Evolutionary conservation across 2,329 filamentous ascomycete genomes (phyloP).

Genomic region (Diaporthe nobilis): DNA sequence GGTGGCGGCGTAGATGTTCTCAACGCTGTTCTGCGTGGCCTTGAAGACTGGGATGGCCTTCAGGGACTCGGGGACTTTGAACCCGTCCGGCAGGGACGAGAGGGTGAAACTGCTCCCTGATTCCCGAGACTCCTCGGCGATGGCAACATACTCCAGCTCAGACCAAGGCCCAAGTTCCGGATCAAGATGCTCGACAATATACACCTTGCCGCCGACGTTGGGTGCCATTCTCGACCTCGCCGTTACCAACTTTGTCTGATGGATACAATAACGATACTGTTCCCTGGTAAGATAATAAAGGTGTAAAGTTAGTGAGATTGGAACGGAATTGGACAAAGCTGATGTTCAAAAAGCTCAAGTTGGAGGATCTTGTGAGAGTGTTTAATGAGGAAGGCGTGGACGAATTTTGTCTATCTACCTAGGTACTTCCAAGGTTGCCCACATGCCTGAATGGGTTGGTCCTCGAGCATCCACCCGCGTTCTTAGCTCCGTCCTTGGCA

Average conservation of each 20-base stretch:
- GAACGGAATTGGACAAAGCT: neutral
- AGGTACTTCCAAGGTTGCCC: neutral
- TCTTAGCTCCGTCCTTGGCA: conserved; percentile 32
- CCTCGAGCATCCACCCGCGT: conserved; percentile 11
- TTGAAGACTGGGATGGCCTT: conserved; percentile 73
- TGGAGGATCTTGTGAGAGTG: neutral
- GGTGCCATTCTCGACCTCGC: conserved; percentile 48
- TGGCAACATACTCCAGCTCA: conserved; percentile 89
- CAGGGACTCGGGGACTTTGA: conserved; percentile 75
- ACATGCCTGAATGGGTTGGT: conserved; percentile 8
- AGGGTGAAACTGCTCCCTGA: conserved; percentile 81
- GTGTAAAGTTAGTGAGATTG: neutral
- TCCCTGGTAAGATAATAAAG: neutral
- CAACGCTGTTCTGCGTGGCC: conserved; percentile 83
- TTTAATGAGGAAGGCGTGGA: neutral
- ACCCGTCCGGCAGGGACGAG: conserved; percentile 80
- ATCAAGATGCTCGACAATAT: conserved; percentile 97
- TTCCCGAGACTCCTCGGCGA: conserved; percentile 83
- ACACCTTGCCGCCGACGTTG: conserved; percentile 72
- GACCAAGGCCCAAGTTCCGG: conserved; percentile 96
- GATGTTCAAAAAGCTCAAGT: neutral
- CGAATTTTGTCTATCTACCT: conserved; percentile 10
- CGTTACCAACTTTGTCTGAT: neutral
- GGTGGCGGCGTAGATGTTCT: conserved; percentile 81
- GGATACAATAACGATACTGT: neutral